A percentile compares a stretch with the other conserved stretches of the same genome.
Conservation (phyloP, 176 grass and related monocot species). For the Carex scoparia region DNA sequence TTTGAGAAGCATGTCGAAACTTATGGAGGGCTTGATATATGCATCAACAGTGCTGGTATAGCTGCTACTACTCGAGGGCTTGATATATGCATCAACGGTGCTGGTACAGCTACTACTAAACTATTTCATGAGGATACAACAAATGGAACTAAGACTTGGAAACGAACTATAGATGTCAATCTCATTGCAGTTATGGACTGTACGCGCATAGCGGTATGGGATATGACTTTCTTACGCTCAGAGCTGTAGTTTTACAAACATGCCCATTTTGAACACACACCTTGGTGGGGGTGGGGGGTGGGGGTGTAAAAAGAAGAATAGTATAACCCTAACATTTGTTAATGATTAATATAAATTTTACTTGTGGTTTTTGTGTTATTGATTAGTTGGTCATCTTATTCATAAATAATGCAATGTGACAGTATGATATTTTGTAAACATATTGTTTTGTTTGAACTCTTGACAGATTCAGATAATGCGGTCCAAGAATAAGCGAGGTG, state of each 20-base stretch:
- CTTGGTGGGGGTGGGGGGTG: not conserved
- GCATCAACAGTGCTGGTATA: slow-evolving; percentile 87
- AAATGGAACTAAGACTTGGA: slow-evolving; percentile 84
- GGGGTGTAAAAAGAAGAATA: not conserved
- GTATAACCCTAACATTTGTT: not conserved
- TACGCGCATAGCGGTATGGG: slow-evolving; percentile 84
- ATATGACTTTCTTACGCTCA: not conserved
- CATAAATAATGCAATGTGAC: not conserved
- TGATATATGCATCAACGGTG: too few relatives aligned
- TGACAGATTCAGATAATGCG: slow-evolving; percentile 84
- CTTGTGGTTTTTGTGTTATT: not conserved
- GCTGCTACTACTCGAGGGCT: not conserved
- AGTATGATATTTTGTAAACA: not conserved
- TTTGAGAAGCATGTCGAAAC: slow-evolving; percentile 76
- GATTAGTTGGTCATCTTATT: not conserved
- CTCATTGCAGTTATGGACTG: slow-evolving; percentile 81
- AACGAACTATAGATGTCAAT: slow-evolving; percentile 73
- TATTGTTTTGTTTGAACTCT: slow-evolving; percentile 22
- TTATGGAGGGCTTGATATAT: slow-evolving; percentile 88
- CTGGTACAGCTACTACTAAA: not conserved
- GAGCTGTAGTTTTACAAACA: not conserved
- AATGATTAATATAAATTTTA: not conserved
- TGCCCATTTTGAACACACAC: not conserved
- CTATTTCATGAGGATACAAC: slow-evolving; percentile 71
- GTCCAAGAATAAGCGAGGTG: slow-evolving; percentile 69